Evolutionary conservation across 192 early-diverging fungal species (phyloP).

Genomic region (Backusella circina): DNA sequence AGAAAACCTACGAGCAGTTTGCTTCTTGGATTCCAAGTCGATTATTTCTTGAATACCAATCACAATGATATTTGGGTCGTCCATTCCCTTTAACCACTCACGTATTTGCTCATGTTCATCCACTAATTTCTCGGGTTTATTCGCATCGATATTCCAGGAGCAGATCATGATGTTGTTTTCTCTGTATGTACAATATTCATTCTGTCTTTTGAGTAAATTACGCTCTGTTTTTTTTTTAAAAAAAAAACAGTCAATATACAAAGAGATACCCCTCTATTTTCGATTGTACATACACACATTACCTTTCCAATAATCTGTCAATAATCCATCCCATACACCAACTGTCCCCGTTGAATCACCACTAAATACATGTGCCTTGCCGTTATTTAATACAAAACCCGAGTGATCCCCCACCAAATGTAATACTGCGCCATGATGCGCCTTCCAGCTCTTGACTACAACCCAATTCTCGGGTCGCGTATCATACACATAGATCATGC

Average conservation of each 20-base stretch:
- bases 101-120: slow-evolving; percentile 44
- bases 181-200: slow-evolving; percentile 60
- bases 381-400: slow-evolving; percentile 33
- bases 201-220: slow-evolving; percentile 58
- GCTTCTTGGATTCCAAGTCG: slow-evolving; percentile 73
- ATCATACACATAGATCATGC: slow-evolving; percentile 74
- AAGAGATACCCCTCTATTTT: no score
- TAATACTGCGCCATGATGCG: slow-evolving; percentile 46
- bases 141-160: slow-evolving; percentile 92
- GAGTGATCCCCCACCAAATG: slow-evolving; percentile 52
- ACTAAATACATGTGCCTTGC: slow-evolving; percentile 51
- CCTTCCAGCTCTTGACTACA: slow-evolving; percentile 65
- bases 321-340: slow-evolving; percentile 73
- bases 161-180: slow-evolving; percentile 78
- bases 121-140: slow-evolving; percentile 72
- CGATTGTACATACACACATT: slow-evolving; percentile 19
- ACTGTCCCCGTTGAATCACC: slow-evolving; percentile 59
- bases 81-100: slow-evolving; percentile 43
- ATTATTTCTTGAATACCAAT: slow-evolving; percentile 87
- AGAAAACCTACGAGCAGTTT: slow-evolving; percentile 60
- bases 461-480: slow-evolving; percentile 43
- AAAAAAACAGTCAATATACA: no score
- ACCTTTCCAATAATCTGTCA: slow-evolving; percentile 66
- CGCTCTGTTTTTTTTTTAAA: slow-evolving; percentile 34
- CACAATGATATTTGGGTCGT: slow-evolving; percentile 73